Conservation (phyloP, 441 rosid genomes). For the Pelargonium citronellum region DNA sequence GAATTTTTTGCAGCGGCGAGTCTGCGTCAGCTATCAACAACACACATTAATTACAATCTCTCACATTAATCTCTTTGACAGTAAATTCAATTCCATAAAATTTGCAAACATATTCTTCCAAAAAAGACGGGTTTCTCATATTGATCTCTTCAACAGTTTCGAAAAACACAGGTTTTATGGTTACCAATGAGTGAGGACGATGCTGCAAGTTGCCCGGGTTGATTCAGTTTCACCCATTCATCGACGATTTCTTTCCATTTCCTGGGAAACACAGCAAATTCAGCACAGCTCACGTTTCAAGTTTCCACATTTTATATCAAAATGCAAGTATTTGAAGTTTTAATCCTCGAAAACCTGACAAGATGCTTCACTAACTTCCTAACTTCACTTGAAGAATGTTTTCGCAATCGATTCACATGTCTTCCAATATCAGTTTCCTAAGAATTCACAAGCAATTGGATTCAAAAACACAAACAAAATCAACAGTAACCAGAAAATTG, state of each 20-base stretch:
- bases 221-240: conserved; percentile 86
- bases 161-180: neutral
- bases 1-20: conserved; percentile 69
- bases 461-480: neutral
- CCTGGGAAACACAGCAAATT: conserved; percentile 34
- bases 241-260: conserved; percentile 94
- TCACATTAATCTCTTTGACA: conserved; percentile 13
- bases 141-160: conserved; percentile 43
- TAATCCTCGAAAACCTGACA: conserved; percentile 44
- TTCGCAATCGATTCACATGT: conserved; percentile 65
- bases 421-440: conserved; percentile 88
- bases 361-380: conserved; percentile 73
- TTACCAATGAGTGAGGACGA: conserved; percentile 76
- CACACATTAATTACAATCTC: conserved; percentile 12
- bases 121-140: conserved; percentile 2
- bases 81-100: conserved; percentile 17
- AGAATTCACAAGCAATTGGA: conserved; percentile 16
- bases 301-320: neutral
- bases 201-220: conserved; percentile 53
- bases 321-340: neutral
- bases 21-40: conserved; percentile 66
- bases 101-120: conserved; percentile 13
- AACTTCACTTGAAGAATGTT: conserved; percentile 65
- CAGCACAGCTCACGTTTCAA: neutral
- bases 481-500: neutral